Conservation (phyloP, 2,329 filamentous ascomycete genomes). For the Claviceps sorghi region DNA sequence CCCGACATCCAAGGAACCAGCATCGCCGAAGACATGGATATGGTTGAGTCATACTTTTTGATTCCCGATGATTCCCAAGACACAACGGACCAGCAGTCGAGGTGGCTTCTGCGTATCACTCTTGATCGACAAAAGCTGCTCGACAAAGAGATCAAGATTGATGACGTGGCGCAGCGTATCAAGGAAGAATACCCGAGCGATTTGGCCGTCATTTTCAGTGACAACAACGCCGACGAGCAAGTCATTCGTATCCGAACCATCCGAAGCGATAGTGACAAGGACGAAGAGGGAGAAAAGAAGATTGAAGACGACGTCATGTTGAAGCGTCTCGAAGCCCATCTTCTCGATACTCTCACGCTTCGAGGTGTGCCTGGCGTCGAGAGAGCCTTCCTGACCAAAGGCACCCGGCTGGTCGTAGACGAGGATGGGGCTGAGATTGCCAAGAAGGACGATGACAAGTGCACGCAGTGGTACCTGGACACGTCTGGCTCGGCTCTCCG, state of each 20-base stretch:
- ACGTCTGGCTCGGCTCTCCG: conserved; percentile 81
- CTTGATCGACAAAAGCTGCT: conserved; percentile 88
- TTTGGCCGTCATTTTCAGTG: conserved; percentile 87
- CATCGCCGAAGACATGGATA: conserved; percentile 77
- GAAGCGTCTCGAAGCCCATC: conserved; percentile 79
- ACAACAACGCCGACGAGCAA: conserved; percentile 93
- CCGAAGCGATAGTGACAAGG: conserved; percentile 52
- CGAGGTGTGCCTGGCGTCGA: conserved; percentile 83
- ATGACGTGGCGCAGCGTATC: conserved; percentile 79
- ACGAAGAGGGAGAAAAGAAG: conserved; percentile 45
- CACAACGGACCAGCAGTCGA: conserved; percentile 60
- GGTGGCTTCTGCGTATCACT: conserved; percentile 88
- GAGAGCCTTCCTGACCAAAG: conserved; percentile 82
- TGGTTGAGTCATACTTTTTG: conserved; percentile 94
- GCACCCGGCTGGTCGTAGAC: conserved; percentile 50
- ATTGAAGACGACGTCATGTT: conserved; percentile 84
- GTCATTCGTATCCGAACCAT: conserved; percentile 86
- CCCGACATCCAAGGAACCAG: conserved; percentile 75
- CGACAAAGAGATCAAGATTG: conserved; percentile 82
- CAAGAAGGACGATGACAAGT: conserved; percentile 57
- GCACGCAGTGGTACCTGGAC: conserved; percentile 90
- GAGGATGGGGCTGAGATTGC: conserved; percentile 60
- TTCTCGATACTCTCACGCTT: conserved; percentile 79
- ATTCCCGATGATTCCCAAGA: conserved; percentile 64
- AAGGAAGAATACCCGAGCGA: conserved; percentile 78